phyloP scores from a whole-genome alignment of 177 flowering plant genomes.

The Vitis hybrid region DNA sequence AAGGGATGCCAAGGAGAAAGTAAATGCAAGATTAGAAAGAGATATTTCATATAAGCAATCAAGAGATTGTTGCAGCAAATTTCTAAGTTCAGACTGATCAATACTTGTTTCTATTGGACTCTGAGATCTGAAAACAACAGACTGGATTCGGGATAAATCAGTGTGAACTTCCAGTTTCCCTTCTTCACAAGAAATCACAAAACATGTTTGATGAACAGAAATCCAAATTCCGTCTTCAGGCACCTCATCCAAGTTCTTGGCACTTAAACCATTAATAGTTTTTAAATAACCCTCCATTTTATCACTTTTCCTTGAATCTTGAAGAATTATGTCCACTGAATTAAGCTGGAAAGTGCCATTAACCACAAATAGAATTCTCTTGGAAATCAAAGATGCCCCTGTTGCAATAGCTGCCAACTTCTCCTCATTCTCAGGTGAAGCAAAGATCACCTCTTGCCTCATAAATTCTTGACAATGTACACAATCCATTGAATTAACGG shows the following conservation, averaged over 20 bases:
- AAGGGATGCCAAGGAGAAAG: slow-evolving; percentile 28
- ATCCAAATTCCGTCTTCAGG: slow-evolving; percentile 57
- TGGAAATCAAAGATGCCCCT: slow-evolving; percentile 20
- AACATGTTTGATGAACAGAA: slow-evolving; percentile 31
- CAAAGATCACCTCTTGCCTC: slow-evolving; percentile 14
- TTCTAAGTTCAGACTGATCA: slow-evolving; percentile 26
- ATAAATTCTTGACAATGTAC: slow-evolving; percentile 23
- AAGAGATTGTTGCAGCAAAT: slow-evolving; percentile 31
- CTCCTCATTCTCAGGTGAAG: slow-evolving; percentile 21
- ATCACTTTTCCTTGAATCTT: slow-evolving; percentile 33
- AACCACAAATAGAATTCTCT: slow-evolving; percentile 26
- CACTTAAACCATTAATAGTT: slow-evolving; percentile 20
- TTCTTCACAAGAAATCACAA: slow-evolving; percentile 43
- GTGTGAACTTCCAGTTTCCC: slow-evolving; percentile 25
- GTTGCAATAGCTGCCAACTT: slow-evolving; percentile 5
- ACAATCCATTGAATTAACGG: slow-evolving; percentile 17
- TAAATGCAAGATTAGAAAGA: slow-evolving; percentile 42
- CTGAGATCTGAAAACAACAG: slow-evolving; percentile 41
- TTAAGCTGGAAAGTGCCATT: slow-evolving; percentile 45
- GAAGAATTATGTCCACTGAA: slow-evolving; percentile 48
- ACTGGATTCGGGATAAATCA: slow-evolving; percentile 35
- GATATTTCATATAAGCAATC: slow-evolving; percentile 56
- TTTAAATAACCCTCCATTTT: slow-evolving; percentile 12
- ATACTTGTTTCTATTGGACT: slow-evolving; percentile 20
- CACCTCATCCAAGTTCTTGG: slow-evolving; percentile 24